Evolutionary conservation across 2,329 filamentous ascomycete genomes (phyloP).

Genomic region (Drechslerella coelobrocha): DNA sequence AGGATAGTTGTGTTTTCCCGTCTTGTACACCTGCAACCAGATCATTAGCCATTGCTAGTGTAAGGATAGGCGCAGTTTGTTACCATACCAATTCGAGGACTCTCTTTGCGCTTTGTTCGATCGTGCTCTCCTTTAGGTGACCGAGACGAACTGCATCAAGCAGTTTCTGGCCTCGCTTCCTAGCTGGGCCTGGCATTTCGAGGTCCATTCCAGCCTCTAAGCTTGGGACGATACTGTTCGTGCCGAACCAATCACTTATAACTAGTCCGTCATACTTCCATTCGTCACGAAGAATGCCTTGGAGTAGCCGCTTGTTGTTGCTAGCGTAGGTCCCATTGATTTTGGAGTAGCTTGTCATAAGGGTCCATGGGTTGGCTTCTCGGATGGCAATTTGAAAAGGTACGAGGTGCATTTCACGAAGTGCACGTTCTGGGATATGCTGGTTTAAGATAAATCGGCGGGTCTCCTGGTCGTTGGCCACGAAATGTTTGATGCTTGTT

Average conservation of each 20-base stretch:
- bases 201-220: constrained; percentile 57
- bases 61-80: neutral
- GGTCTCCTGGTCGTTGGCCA: constrained; percentile 69
- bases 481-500: constrained; percentile 68
- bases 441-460: constrained; percentile 66
- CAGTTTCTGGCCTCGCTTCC: constrained; percentile 55
- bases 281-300: constrained; percentile 64
- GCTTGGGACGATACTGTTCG: constrained; percentile 55
- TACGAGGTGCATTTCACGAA: constrained; percentile 67
- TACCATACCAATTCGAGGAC: constrained; percentile 56
- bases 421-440: constrained; percentile 65
- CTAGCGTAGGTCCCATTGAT: constrained; percentile 67
- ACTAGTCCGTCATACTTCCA: constrained; percentile 67
- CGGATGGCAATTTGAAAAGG: constrained; percentile 67
- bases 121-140: constrained; percentile 53
- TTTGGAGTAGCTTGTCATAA: constrained; percentile 69
- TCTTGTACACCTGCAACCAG: constrained; percentile 51
- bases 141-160: constrained; percentile 55
- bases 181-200: constrained; percentile 58
- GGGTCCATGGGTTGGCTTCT: constrained; percentile 63
- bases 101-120: constrained; percentile 56
- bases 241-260: constrained; percentile 66
- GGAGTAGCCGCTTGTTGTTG: constrained; percentile 64
- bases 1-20: constrained; percentile 53
- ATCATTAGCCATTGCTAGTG: neutral